These are phyloP conservation scores for Acephala macrosclerotiorum DNA, from an alignment of 2,329 filamentous ascomycete genomes.

Conservation along the genomic window DNA sequence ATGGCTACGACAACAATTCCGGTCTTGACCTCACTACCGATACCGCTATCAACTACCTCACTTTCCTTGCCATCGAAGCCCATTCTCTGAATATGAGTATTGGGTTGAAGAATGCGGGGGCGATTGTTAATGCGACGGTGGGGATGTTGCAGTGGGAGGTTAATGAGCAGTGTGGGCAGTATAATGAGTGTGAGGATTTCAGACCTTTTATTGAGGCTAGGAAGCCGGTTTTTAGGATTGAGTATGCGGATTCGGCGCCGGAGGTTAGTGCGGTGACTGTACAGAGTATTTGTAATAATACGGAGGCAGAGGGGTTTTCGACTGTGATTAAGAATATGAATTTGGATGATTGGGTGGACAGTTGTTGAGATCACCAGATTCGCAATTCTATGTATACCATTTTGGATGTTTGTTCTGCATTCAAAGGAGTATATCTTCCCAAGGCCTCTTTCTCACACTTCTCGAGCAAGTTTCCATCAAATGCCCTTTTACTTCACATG, in stretches of 20 bases:
- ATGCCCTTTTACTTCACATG: no score
- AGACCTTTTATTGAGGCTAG: slow-evolving; percentile 62
- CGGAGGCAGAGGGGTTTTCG: slow-evolving; percentile 26
- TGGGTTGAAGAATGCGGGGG: slow-evolving; percentile 74
- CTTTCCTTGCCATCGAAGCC: slow-evolving; percentile 66
- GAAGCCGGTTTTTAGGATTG: slow-evolving; percentile 78
- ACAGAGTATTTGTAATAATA: slow-evolving; percentile 19
- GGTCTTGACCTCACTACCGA: slow-evolving; percentile 65
- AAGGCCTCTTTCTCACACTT: no score
- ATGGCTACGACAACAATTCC: slow-evolving; percentile 71
- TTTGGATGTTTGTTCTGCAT: neutral
- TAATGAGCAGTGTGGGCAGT: slow-evolving; percentile 73
- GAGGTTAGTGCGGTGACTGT: slow-evolving; percentile 8
- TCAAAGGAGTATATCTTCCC: no score
- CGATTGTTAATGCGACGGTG: slow-evolving; percentile 60
- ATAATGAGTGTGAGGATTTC: slow-evolving; percentile 66
- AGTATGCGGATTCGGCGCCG: slow-evolving; percentile 61
- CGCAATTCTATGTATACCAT: neutral
- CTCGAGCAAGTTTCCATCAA: no score
- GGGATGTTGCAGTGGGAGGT: slow-evolving; percentile 69
- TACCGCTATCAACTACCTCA: slow-evolving; percentile 65
- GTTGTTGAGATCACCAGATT: neutral
- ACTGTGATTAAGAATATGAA: slow-evolving; percentile 31
- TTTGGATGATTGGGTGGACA: slow-evolving; percentile 28
- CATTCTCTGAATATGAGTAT: slow-evolving; percentile 62